These are phyloP conservation scores for Backusella mclennaniae DNA, from an alignment of 192 early-diverging fungal genomes.

Conservation along the genomic window DNA sequence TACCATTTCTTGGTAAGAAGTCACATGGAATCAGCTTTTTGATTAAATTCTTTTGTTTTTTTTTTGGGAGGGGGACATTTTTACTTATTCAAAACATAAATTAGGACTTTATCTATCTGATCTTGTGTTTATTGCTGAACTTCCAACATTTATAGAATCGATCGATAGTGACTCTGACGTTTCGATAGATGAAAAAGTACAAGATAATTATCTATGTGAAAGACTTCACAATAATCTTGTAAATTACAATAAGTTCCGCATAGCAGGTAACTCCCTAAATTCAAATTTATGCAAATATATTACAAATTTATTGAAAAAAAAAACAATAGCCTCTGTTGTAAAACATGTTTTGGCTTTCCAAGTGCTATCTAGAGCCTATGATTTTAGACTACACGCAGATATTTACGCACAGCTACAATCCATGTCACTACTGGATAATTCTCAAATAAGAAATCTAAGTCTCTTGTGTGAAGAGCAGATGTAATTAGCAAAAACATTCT, in stretches of 20 bases:
- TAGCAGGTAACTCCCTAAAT: conserved; percentile 39
- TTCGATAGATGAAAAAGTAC: neutral
- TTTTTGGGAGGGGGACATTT: neutral
- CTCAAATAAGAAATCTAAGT: conserved; percentile 29
- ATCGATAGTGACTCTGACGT: neutral
- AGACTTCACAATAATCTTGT: conserved; percentile 35
- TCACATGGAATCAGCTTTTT: neutral
- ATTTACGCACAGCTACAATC: conserved; percentile 36
- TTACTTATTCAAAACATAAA: neutral
- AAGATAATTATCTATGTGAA: neutral
- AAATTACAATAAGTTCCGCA: conserved; percentile 59
- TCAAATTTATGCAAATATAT: neutral
- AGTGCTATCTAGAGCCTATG: conserved; percentile 46
- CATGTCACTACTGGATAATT: conserved; percentile 24
- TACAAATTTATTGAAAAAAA: neutral
- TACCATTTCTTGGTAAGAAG: conserved; percentile 56
- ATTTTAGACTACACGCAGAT: conserved; percentile 36
- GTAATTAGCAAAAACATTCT: neutral
- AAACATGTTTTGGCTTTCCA: conserved; percentile 57
- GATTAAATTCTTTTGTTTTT: neutral
- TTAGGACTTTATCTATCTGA: conserved; percentile 57
- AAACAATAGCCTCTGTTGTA: conserved; percentile 39
- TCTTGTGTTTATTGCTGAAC: conserved; percentile 55
- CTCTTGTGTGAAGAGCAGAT: conserved; percentile 25
- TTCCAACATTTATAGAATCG: conserved; percentile 51